Percentiles rank a stretch among this genome's conserved stretches.
Conservation (phyloP, 2,329 filamentous ascomycete genomes). For the Fusarium vanettenii region DNA sequence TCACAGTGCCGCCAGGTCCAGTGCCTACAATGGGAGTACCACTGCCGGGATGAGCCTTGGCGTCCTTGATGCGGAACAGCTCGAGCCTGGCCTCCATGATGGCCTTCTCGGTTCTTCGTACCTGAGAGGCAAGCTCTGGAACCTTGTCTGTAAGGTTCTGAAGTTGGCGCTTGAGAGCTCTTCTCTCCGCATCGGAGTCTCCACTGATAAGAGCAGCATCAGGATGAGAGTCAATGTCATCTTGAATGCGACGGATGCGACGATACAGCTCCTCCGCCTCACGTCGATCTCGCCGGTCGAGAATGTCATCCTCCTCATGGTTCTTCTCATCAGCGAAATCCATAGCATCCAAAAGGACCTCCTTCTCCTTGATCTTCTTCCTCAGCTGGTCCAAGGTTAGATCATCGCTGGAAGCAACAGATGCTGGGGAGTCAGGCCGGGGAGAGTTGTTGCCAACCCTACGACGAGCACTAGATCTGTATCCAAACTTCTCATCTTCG, state of each 20-base stretch:
- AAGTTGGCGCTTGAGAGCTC: conserved; percentile 87
- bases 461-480: conserved; percentile 92
- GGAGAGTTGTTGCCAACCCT: conserved; percentile 84
- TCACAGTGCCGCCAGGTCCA: conserved; percentile 89
- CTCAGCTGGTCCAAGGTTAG: conserved; percentile 86
- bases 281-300: conserved; percentile 89
- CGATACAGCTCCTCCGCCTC: conserved; percentile 96
- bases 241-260: conserved; percentile 89
- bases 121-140: conserved; percentile 90
- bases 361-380: conserved; percentile 94
- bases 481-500: conserved; percentile 91
- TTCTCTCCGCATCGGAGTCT: conserved; percentile 89
- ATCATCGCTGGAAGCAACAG: conserved; percentile 80
- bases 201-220: conserved; percentile 75
- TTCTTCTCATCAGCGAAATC: conserved; percentile 95
- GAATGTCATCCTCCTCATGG: conserved; percentile 88
- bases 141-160: conserved; percentile 90
- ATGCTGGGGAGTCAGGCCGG: conserved; percentile 80
- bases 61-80: conserved; percentile 92
- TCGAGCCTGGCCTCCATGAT: conserved; percentile 94
- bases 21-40: conserved; percentile 88
- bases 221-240: conserved; percentile 93
- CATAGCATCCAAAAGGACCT: conserved; percentile 93
- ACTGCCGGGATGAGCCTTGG: conserved; percentile 88
- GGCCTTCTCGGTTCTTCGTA: conserved; percentile 88